Evolutionary conservation across 2,329 filamentous ascomycete species (phyloP), one percentile per base, ranked within the genome.

Genomic region (Xylariomycetidae sp.): DNA sequence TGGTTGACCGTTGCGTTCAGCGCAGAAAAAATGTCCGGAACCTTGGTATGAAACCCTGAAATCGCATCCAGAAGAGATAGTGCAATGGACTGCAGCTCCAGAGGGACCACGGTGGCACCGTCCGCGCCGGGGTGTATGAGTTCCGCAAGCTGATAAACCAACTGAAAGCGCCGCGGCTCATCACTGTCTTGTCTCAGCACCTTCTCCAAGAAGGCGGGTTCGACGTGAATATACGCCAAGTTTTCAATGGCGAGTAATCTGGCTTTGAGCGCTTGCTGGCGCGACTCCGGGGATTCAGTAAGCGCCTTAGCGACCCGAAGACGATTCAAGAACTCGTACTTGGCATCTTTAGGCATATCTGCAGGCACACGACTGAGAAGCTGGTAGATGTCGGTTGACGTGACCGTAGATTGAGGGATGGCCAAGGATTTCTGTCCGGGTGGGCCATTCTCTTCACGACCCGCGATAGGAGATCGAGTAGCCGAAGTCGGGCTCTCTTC

Each of bases 1-100:
- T 98, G 93, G 50, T 94, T 96, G 23, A 96, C 90, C 48, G 90
- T 95, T 34, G 93, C 86, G 51, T 88, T 94, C 25, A 99, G 67
- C n/a, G 92, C 88, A 25, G 86, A 80, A 43, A 88, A 80, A 16
- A 98, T 82, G 56, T 98, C 92, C 20, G 78, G 67, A 19, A 82
- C 76, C 52, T 87, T 89, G 36, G 72, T 66, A 49, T 84, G 82
- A 54, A 86, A 86, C 53, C 79, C 83, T 6, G 85, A 79, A 36
- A 98, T 70, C n/a, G 86, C 85, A 55, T 95, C 88, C 31, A 99
- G 68, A 1, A 90, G 74, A 32, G 78, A 75, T 32, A 98, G 68
- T 6, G 87, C 85, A 39, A 89, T 78, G 2, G 86, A 85, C 58
- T 96, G 90, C 15, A 94, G 67, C 59, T 80, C 78, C 29, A 82